phyloP scores from a whole-genome alignment of 441 rosid genomes.

The Brassica balearica region DNA sequence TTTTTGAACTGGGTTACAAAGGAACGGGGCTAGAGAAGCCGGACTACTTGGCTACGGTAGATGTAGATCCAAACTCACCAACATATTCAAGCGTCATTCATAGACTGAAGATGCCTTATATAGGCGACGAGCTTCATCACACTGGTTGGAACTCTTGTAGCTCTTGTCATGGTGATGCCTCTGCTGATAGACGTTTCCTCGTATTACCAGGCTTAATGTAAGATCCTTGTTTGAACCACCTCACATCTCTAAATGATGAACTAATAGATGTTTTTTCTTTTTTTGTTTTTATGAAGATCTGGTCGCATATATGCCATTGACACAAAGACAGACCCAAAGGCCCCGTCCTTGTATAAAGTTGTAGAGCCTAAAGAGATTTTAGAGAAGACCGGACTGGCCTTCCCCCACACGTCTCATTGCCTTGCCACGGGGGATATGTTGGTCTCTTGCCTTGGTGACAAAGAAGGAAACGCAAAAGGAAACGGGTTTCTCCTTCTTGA shows the following conservation, averaged over 20 bases:
- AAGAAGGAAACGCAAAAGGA: constrained; percentile 88
- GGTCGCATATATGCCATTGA: constrained; percentile 80
- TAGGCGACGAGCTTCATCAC: constrained; percentile 94
- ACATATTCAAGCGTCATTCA: constrained; percentile 78
- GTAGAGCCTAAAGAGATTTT: constrained; percentile 70
- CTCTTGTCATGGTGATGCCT: constrained; percentile 89
- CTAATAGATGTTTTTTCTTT: background rate
- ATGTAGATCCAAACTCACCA: constrained; percentile 78
- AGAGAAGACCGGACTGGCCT: constrained; percentile 82
- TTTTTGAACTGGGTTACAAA: constrained; percentile 27
- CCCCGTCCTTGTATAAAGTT: constrained; percentile 81
- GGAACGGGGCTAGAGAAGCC: constrained; percentile 87
- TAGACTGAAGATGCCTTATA: constrained; percentile 69
- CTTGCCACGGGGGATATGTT: constrained; percentile 87
- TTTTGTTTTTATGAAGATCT: constrained; percentile 59
- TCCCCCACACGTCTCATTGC: constrained; percentile 93
- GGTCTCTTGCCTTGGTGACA: constrained; percentile 90
- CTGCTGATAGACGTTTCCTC: constrained; percentile 67
- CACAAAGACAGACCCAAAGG: constrained; percentile 65
- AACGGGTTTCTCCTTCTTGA: constrained; percentile 94
- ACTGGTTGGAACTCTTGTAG: constrained; percentile 96
- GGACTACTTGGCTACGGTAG: constrained; percentile 83
- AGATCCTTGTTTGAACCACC: constrained; percentile 12
- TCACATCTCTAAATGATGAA: constrained; percentile 5
- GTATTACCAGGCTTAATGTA: constrained; percentile 82